Percentiles rank a stretch among this genome's conserved stretches.
These are phyloP conservation scores for Marsdenia floribunda DNA, from an alignment of 257 asterid species.

Conservation along the genomic window DNA sequence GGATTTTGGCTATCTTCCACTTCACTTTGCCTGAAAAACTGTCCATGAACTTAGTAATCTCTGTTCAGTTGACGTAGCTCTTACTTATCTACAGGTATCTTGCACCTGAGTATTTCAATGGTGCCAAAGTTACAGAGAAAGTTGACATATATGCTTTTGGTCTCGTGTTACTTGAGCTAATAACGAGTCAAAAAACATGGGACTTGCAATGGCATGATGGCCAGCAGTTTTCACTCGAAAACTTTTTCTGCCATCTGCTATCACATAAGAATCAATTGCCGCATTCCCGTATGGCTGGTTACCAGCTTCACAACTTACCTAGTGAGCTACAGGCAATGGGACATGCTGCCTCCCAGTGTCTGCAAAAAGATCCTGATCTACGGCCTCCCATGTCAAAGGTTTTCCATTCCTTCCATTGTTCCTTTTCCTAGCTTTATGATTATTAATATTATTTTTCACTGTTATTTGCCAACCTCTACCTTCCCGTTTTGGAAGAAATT, in stretches of 20 bases:
- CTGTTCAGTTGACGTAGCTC: conserved; percentile 9
- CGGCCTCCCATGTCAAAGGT: conserved; percentile 94
- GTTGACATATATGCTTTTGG: conserved; percentile 85
- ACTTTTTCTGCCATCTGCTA: conserved; percentile 37
- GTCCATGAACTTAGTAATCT: neutral
- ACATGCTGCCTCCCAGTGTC: conserved; percentile 65
- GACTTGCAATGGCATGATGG: conserved; percentile 46
- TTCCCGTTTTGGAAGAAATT: neutral
- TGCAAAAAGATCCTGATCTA: conserved; percentile 65
- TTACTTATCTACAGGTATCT: conserved; percentile 44
- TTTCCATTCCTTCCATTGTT: neutral
- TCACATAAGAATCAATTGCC: conserved; percentile 44
- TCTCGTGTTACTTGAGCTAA: conserved; percentile 60
- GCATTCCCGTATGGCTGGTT: conserved; percentile 42
- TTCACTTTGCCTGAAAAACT: neutral
- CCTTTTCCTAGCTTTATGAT: neutral
- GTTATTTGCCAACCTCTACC: neutral
- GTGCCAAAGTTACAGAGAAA: conserved; percentile 59
- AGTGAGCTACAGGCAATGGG: conserved; percentile 63
- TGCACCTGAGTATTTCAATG: conserved; percentile 66
- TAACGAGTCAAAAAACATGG: conserved; percentile 52
- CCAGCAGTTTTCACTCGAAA: conserved; percentile 41
- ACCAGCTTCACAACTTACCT: conserved; percentile 42
- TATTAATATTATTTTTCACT: neutral
- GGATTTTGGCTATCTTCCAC: neutral